phyloP scores from a whole-genome alignment of 371 early-diverging fungal species.

The Enteropsectra breve region DNA sequence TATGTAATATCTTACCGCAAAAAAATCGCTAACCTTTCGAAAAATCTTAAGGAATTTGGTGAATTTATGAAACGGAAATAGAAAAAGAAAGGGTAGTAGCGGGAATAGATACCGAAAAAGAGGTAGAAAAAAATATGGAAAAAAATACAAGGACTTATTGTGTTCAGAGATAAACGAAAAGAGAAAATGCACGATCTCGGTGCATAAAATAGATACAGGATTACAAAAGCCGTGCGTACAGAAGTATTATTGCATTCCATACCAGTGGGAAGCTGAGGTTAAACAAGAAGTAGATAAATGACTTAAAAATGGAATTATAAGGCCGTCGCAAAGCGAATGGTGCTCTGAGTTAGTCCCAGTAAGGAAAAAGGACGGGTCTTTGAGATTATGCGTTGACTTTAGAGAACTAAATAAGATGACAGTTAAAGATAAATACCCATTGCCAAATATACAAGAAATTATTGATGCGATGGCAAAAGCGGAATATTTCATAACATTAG shows the following conservation, averaged over 20 bases:
- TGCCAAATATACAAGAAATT: conserved; percentile 30
- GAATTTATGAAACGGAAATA: too few relatives aligned
- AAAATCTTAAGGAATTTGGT: too few relatives aligned
- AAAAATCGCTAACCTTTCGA: too few relatives aligned
- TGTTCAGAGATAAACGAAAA: neutral
- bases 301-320: conserved; percentile 18
- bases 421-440: conserved; percentile 13
- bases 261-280: neutral
- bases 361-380: conserved; percentile 18
- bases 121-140: neutral
- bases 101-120: neutral
- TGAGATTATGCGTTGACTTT: conserved; percentile 32
- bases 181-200: neutral
- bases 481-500: conserved; percentile 20
- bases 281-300: neutral
- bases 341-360: conserved; percentile 11
- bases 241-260: neutral
- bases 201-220: neutral
- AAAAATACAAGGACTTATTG: conserved; percentile 2
- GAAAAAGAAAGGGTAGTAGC: neutral
- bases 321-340: conserved; percentile 23
- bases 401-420: conserved; percentile 23
- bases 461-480: conserved; percentile 8
- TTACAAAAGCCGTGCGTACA: neutral
- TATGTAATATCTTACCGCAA: too few relatives aligned